phyloP scores from a whole-genome alignment of 2,329 filamentous ascomycete genomes.

The Penicillium hesseltinei region DNA sequence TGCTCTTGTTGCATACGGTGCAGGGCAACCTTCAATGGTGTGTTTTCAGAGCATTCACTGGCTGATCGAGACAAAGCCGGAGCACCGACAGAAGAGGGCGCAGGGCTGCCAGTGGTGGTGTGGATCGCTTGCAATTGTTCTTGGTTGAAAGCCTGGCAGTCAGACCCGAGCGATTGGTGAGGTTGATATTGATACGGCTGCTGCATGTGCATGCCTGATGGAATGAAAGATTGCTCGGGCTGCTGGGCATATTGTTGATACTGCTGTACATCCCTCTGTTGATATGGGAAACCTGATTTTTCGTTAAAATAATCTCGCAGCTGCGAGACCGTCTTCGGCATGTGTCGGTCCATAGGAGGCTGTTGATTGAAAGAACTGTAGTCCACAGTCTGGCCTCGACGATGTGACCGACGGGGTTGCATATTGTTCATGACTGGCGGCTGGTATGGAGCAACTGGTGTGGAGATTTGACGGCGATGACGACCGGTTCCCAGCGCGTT shows the following conservation, averaged over 20 bases:
- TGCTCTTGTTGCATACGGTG: conserved; percentile 34
- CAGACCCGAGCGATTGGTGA: conserved; percentile 26
- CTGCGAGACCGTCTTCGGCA: conserved; percentile 26
- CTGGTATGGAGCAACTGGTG: conserved; percentile 69
- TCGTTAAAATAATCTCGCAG: conserved; percentile 29
- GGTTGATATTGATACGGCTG: conserved; percentile 30
- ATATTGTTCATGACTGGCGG: conserved; percentile 61
- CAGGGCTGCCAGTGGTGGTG: conserved; percentile 34
- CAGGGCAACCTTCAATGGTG: conserved; percentile 26
- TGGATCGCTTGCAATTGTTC: conserved; percentile 33
- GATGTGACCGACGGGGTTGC: conserved; percentile 56
- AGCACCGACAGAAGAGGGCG: conserved; percentile 14
- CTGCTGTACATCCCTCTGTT: conserved; percentile 16
- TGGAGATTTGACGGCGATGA: conserved; percentile 86
- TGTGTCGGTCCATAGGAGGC: conserved; percentile 17
- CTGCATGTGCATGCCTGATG: conserved; percentile 8
- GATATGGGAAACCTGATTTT: conserved; percentile 25
- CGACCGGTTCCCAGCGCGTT: conserved; percentile 56
- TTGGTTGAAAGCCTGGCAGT: conserved; percentile 31
- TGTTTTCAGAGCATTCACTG: conserved; percentile 20
- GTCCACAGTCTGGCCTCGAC: conserved; percentile 82
- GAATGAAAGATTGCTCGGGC: conserved; percentile 50
- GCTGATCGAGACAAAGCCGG: conserved; percentile 23
- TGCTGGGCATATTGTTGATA: conserved; percentile 13
- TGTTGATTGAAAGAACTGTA: conserved; percentile 60